Evolutionary conservation across 768 basidiomycete species (phyloP).

Genomic region (Fomitopsis serialis): DNA sequence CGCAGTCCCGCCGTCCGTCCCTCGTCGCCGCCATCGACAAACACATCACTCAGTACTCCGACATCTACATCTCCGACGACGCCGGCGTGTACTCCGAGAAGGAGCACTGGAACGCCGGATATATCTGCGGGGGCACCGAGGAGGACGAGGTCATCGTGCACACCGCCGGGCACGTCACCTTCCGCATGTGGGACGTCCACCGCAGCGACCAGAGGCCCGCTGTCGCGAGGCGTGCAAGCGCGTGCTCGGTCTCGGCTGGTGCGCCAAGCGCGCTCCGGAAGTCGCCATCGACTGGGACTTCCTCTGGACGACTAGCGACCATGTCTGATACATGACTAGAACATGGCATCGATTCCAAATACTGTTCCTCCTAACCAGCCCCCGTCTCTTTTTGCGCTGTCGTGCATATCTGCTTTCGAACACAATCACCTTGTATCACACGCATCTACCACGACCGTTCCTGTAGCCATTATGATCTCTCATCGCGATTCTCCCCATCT

Average conservation of each 20-base stretch:
- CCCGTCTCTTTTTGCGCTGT: background rate
- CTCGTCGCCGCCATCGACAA: constrained; percentile 17
- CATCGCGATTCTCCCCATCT: background rate
- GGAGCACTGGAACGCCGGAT: constrained; percentile 13
- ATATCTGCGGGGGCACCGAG: constrained; percentile 20
- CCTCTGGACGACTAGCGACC: constrained; percentile 53
- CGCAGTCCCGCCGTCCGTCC: constrained; percentile 22
- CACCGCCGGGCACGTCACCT: constrained; percentile 56
- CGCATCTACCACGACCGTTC: background rate
- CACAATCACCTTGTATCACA: background rate
- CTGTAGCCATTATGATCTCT: background rate
- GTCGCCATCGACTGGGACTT: constrained; percentile 71
- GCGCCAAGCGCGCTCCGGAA: constrained; percentile 49
- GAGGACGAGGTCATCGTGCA: constrained; percentile 61
- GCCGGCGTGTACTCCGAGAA: constrained; percentile 4
- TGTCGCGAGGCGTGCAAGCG: constrained; percentile 58
- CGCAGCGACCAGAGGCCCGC: constrained; percentile 55
- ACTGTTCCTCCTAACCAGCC: background rate
- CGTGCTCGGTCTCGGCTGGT: constrained; percentile 45
- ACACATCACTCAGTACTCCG: constrained; percentile 13
- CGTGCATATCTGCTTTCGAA: background rate
- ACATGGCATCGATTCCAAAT: background rate
- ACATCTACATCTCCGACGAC: constrained; percentile 19
- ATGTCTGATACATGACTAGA: background rate
- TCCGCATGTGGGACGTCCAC: constrained; percentile 78